These are phyloP conservation scores for Pichia cactophila DNA, from an alignment of 1,139 yeast species.

Conservation along the genomic window DNA sequence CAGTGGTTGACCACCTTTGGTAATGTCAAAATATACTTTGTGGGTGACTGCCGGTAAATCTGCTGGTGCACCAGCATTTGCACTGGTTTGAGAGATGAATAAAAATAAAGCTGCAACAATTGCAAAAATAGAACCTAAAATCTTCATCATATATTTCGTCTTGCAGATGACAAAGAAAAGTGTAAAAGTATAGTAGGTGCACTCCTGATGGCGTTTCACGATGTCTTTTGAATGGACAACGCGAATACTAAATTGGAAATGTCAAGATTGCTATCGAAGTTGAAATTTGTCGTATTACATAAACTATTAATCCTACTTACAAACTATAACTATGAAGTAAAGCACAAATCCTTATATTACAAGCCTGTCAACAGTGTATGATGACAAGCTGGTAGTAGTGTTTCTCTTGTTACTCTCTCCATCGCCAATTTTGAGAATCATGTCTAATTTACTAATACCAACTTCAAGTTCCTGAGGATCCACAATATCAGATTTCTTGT, in stretches of 20 bases:
- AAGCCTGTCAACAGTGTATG: conserved; percentile 46
- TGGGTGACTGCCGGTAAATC: conserved; percentile 57
- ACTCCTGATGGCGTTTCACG: no score
- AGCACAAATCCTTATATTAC: conserved; percentile 26
- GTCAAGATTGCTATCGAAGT: not conserved
- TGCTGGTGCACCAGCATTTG: conserved; percentile 14
- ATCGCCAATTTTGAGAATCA: conserved; percentile 32
- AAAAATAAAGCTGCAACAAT: conserved; percentile 19
- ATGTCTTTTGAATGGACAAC: no score
- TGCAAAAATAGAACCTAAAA: conserved; percentile 19
- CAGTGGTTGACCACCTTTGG: conserved; percentile 64
- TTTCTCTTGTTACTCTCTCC: conserved; percentile 10
- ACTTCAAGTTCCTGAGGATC: conserved; percentile 19
- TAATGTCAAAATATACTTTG: conserved; percentile 80
- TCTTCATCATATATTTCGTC: conserved; percentile 18
- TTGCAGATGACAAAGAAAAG: no score
- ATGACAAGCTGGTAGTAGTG: conserved; percentile 37
- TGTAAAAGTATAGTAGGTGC: no score
- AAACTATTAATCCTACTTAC: not conserved
- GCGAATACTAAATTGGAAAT: no score
- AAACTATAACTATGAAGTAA: not conserved
- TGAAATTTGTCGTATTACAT: no score
- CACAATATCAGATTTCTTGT: conserved; percentile 4
- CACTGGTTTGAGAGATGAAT: conserved; percentile 17
- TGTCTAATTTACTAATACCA: conserved; percentile 30